Base-by-base conservation (phyloP, 495 filamentous ascomycete genomes). In the Haplographium delicatum region DNA sequence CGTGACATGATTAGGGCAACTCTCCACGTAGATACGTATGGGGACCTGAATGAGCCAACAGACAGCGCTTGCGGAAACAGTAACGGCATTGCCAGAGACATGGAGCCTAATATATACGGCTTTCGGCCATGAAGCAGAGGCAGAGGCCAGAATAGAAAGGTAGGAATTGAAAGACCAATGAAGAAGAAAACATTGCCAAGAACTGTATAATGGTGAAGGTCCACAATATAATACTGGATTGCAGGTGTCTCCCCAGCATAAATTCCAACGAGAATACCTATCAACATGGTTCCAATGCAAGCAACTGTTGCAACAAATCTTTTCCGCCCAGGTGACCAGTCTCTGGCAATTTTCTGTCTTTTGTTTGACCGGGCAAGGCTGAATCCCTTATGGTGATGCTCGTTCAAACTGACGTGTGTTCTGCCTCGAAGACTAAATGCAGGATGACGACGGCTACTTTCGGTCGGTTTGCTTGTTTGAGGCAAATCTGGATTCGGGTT, bases 61-160 rank as follows among this genome's bases (percentile, higher is more conserved):
- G 75, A 71, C 9, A 88, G 62, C 10, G 82, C 86, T 60, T 90
- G 85, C 0, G 86, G 86, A 54, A 89, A 82, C 38, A 89, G 76
- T 1, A 90, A 69, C 16, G 84, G 83, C 66, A 89, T 73, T n/a
- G 83, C 75, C 15, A 86, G 58, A 5, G 78, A 71, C 34, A 86
- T 70, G 19, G 83, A 75, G 28, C 72, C 70, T 35, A 90, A 61
- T 28, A 80, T 80, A 62, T 89, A 90, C 6, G 83, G 81, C 63
- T 88, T 88, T 27, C 85, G 75, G 15, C 86, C 85, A 62, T 89
- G 84, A 1, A 89, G 71, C n/a, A 89, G 65, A 7, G 86, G 81
- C 6, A 90, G 65, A 1, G 86, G 85, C 85, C 85, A 90, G 58
- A 78, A 79, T 24, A 86, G 58, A 26, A 85, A 72, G 2, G 78